Conservation (phyloP, 1,139 yeast genomes). For the Pneumocystis jirovecii region DNA sequence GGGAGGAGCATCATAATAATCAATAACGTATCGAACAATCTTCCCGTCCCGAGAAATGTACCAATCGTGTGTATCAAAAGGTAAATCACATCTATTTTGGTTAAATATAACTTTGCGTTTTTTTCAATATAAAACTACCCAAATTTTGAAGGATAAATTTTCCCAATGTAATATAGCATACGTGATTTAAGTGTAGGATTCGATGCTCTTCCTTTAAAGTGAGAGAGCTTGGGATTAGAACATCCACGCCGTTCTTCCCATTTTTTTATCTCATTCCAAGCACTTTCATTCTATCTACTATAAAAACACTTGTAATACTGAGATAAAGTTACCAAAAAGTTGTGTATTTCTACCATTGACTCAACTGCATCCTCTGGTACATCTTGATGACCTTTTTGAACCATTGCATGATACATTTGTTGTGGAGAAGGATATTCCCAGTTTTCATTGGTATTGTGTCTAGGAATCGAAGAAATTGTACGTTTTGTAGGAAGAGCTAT, state of each 20-base stretch:
- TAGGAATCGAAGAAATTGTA: conserved; percentile 72
- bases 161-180: conserved; percentile 49
- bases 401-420: conserved; percentile 96
- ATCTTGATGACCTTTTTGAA: conserved; percentile 73
- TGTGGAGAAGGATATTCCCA: conserved; percentile 99
- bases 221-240: conserved; percentile 58
- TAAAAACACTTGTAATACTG: neutral
- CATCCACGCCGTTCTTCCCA: conserved; percentile 52
- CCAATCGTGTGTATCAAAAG: conserved; percentile 99
- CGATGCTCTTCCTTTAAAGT: conserved; percentile 85
- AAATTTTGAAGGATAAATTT: conserved; percentile 56
- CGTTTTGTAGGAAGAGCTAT: conserved; percentile 67
- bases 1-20: conserved; percentile 85
- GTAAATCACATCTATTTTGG: conserved; percentile 41
- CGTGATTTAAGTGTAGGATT: conserved; percentile 81
- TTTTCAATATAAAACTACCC: conserved; percentile 21
- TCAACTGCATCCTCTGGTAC: conserved; percentile 92
- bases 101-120: neutral
- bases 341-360: conserved; percentile 93
- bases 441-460: conserved; percentile 49
- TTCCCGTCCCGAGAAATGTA: conserved; percentile 54
- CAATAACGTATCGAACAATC: conserved; percentile 78
- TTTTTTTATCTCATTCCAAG: conserved; percentile 83
- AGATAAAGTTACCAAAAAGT: conserved; percentile 32
- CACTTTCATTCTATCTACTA: conserved; percentile 57